Conservation (phyloP, 805 yeast species). For the Candida bentonensis region DNA sequence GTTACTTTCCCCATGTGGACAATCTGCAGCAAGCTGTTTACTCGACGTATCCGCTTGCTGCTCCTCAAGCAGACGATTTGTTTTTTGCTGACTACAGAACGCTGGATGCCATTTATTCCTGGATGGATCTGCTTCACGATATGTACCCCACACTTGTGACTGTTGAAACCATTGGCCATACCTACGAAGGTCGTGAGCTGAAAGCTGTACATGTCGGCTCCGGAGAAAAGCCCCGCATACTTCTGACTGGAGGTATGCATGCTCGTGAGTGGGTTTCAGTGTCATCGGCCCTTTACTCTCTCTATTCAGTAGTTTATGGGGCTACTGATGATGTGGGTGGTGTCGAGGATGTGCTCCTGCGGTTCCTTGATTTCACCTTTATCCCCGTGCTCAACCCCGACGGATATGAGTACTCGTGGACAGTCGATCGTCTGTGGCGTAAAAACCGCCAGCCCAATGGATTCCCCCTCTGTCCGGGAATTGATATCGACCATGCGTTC, state of each 20-base stretch:
- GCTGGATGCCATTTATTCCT: constrained; percentile 50
- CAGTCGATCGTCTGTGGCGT: constrained; percentile 68
- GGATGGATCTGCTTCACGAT: constrained; percentile 49
- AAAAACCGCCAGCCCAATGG: constrained; percentile 72
- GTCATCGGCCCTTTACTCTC: constrained; percentile 47
- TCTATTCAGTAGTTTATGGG: constrained; percentile 29
- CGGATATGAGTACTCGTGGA: constrained; percentile 81
- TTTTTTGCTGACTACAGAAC: constrained; percentile 64
- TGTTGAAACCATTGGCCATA: constrained; percentile 57
- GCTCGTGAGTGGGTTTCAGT: constrained; percentile 85
- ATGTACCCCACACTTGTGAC: constrained; percentile 52
- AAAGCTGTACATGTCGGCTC: constrained; percentile 44
- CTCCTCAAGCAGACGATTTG: constrained; percentile 13
- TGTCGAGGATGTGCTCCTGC: background rate
- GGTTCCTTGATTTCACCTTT: constrained; percentile 43
- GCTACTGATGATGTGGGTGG: background rate
- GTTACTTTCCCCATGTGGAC: constrained; percentile 8
- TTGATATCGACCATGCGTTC: constrained; percentile 74
- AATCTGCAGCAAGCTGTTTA: constrained; percentile 18
- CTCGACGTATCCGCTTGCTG: constrained; percentile 11
- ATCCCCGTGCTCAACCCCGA: constrained; percentile 85
- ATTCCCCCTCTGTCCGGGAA: constrained; percentile 56
- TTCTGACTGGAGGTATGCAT: constrained; percentile 74
- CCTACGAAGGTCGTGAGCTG: constrained; percentile 60
- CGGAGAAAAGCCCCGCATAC: constrained; percentile 8